Conservation (phyloP, 257 asterid genomes). For the Penstemon eatonii region DNA sequence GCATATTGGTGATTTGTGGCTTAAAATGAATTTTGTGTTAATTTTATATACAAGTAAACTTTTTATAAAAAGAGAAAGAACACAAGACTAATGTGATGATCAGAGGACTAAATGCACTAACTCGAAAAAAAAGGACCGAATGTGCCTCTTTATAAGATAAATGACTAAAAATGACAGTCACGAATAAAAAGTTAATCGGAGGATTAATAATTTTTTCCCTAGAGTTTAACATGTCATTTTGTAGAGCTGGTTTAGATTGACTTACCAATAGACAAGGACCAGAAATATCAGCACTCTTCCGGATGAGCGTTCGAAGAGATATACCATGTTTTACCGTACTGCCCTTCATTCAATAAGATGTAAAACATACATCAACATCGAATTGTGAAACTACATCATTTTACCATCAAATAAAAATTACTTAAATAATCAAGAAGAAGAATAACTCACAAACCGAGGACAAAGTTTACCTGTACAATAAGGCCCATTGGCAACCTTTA, state of each 20-base stretch:
- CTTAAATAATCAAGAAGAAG: too few relatives aligned
- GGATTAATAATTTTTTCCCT: too few relatives aligned
- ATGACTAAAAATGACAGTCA: too few relatives aligned
- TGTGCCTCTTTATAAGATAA: too few relatives aligned
- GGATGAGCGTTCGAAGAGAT: conserved; percentile 86
- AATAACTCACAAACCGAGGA: too few relatives aligned
- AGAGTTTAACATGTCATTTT: conserved; percentile 4
- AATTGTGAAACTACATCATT: conserved; percentile 1
- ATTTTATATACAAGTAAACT: too few relatives aligned
- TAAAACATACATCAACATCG: conserved; percentile 36
- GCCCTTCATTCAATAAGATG: conserved; percentile 76
- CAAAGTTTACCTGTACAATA: conserved; percentile 71
- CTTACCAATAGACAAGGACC: conserved; percentile 93
- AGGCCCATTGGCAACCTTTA: conserved; percentile 86
- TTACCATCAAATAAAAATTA: conserved; percentile 17
- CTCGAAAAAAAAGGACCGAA: neutral
- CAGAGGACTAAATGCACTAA: too few relatives aligned
- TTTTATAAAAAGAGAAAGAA: too few relatives aligned
- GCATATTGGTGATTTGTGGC: too few relatives aligned
- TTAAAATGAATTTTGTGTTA: too few relatives aligned
- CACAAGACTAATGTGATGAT: too few relatives aligned
- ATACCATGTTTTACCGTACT: conserved; percentile 93
- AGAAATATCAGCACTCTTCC: conserved; percentile 53
- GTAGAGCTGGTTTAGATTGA: neutral
- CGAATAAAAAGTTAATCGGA: too few relatives aligned